phyloP scores from a whole-genome alignment of 306 rosid species.

The Quercus rubra region DNA sequence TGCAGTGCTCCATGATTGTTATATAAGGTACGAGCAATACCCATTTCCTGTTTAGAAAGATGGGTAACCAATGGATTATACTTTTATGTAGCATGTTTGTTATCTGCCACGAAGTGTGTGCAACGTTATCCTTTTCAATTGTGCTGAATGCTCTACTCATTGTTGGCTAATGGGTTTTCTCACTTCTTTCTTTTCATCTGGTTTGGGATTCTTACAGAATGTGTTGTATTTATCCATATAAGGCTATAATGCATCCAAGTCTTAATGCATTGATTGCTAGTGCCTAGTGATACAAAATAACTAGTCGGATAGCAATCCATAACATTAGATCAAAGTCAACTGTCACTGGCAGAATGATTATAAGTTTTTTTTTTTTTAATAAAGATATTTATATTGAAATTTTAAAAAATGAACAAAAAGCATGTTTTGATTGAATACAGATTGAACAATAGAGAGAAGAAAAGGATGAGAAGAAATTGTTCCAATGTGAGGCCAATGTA shows the following conservation, averaged over 20 bases:
- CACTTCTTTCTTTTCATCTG: neutral
- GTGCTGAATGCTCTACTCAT: too few relatives aligned
- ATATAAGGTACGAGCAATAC: conserved; percentile 73
- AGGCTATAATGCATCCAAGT: neutral
- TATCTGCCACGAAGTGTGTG: neutral
- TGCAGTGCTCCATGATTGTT: conserved; percentile 52
- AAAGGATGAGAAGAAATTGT: neutral
- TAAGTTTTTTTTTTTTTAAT: too few relatives aligned
- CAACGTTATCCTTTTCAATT: neutral
- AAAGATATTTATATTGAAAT: too few relatives aligned
- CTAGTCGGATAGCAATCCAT: too few relatives aligned
- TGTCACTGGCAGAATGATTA: too few relatives aligned
- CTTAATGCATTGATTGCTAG: neutral
- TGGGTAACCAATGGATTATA: neutral
- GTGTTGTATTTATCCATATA: neutral
- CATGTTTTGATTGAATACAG: neutral
- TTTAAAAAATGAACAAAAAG: neutral
- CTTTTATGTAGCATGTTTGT: conserved; percentile 1
- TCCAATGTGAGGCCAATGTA: too few relatives aligned
- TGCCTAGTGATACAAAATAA: too few relatives aligned
- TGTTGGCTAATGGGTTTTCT: neutral
- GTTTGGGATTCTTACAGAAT: neutral
- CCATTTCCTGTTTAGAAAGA: conserved; percentile 50
- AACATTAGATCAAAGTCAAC: too few relatives aligned
- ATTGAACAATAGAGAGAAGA: neutral